Evolutionary conservation across 441 rosid species (phyloP).

Genomic region (Mallotus japonicus): DNA sequence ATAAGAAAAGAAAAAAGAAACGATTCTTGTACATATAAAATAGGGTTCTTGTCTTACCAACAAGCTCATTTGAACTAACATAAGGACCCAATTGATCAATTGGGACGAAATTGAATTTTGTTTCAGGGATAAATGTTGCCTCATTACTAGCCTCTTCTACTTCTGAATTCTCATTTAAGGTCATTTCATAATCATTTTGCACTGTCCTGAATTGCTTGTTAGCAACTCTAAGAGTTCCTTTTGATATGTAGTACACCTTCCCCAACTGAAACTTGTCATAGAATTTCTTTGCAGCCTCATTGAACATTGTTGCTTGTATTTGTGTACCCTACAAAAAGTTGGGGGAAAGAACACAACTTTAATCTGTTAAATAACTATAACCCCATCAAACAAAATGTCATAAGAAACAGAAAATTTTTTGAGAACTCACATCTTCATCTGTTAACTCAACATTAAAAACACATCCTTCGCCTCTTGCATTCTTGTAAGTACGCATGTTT

Average conservation of each 20-base stretch:
- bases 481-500: slow-evolving; percentile 70
- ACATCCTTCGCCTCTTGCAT: slow-evolving; percentile 94
- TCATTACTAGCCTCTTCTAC: slow-evolving; percentile 78
- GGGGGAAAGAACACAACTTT: background rate
- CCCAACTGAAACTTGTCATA: slow-evolving; percentile 75
- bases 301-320: slow-evolving; percentile 96
- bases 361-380: background rate
- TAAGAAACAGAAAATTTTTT: background rate
- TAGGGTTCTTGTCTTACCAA: slow-evolving; percentile 47
- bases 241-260: slow-evolving; percentile 78
- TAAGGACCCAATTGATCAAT: slow-evolving; percentile 74
- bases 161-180: slow-evolving; percentile 73
- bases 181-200: slow-evolving; percentile 93
- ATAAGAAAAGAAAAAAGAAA: background rate
- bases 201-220: slow-evolving; percentile 85
- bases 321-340: slow-evolving; percentile 62
- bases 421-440: slow-evolving; percentile 75
- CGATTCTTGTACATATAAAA: no score
- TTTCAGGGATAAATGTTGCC: slow-evolving; percentile 66
- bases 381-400: background rate
- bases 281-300: slow-evolving; percentile 85
- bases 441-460: slow-evolving; percentile 95
- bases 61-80: slow-evolving; percentile 65
- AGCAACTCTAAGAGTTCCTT: slow-evolving; percentile 78
- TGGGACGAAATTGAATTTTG: slow-evolving; percentile 72